Percentiles rank a stretch among this genome's conserved stretches.
phyloP scores from a whole-genome alignment of 176 grass and related monocot species.

The Cymbopogon citratus region DNA sequence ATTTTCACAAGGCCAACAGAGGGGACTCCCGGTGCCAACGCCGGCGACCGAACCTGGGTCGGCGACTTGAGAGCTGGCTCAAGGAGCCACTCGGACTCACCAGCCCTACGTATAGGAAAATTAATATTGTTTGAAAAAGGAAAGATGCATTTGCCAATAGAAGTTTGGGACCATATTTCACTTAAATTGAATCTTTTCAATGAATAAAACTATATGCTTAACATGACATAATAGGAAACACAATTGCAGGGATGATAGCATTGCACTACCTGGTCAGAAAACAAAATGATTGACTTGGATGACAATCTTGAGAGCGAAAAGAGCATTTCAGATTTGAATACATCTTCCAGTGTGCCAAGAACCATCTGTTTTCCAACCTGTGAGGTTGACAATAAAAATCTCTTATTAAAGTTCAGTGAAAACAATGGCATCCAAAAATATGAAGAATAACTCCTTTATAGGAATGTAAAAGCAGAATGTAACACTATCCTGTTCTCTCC shows the following conservation, averaged over 20 bases:
- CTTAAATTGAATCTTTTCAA: not conserved
- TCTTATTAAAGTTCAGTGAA: not conserved
- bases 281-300: constrained; percentile 52
- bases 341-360: constrained; percentile 42
- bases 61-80: not conserved
- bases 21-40: not conserved
- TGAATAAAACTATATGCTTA: not conserved
- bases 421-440: too few relatives aligned
- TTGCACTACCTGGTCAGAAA: constrained; percentile 48
- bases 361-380: constrained; percentile 64
- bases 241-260: constrained; percentile 20
- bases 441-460: not conserved
- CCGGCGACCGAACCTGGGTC: not conserved
- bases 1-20: not conserved
- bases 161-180: not conserved
- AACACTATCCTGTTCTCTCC: not conserved
- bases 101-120: not conserved
- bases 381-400: constrained; percentile 3
- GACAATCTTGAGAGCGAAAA: constrained; percentile 59
- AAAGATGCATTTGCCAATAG: not conserved
- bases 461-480: not conserved
- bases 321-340: constrained; percentile 67
- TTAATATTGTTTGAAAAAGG: not conserved
- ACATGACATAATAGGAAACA: constrained; percentile 19
- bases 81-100: not conserved